phyloP scores from a whole-genome alignment of 257 asterid species.

The Solanum habrochaites region DNA sequence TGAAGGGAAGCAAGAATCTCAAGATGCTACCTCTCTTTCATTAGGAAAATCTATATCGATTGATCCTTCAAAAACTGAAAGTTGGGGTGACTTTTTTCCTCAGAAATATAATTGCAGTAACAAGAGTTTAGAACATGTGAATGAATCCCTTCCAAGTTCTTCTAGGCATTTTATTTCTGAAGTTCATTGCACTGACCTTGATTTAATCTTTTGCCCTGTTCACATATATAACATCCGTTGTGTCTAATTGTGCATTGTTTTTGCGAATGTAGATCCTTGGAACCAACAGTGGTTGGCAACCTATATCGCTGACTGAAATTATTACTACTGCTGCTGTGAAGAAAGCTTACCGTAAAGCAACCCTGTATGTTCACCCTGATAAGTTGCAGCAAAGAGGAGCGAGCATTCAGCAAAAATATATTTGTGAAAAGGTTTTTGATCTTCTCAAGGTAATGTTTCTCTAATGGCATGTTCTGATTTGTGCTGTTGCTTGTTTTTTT shows the following conservation, averaged over 20 bases:
- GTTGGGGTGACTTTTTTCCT: neutral
- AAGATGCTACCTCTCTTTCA: neutral
- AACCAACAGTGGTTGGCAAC: conserved; percentile 80
- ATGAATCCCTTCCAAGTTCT: neutral
- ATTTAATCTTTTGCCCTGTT: neutral
- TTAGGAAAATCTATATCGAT: neutral
- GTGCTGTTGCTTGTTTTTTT: neutral
- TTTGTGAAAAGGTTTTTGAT: conserved; percentile 91
- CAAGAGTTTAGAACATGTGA: neutral
- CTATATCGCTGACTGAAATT: conserved; percentile 75
- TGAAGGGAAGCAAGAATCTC: neutral
- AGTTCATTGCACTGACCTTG: neutral
- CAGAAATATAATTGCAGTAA: neutral
- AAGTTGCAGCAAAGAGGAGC: conserved; percentile 97
- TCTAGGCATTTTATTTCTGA: neutral
- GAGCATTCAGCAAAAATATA: conserved; percentile 76
- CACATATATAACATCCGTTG: neutral
- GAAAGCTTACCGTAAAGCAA: conserved; percentile 89
- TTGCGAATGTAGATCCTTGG: conserved; percentile 67
- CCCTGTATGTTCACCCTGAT: conserved; percentile 95
- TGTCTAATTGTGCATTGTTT: neutral
- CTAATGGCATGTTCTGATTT: neutral
- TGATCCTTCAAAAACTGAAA: neutral
- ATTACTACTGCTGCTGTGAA: conserved; percentile 71
- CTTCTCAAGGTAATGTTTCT: conserved; percentile 66